These are phyloP conservation scores for Fragilariopsis cylindrus DNA, from an alignment of 108 stramenopile species.

Conservation along the genomic window DNA sequence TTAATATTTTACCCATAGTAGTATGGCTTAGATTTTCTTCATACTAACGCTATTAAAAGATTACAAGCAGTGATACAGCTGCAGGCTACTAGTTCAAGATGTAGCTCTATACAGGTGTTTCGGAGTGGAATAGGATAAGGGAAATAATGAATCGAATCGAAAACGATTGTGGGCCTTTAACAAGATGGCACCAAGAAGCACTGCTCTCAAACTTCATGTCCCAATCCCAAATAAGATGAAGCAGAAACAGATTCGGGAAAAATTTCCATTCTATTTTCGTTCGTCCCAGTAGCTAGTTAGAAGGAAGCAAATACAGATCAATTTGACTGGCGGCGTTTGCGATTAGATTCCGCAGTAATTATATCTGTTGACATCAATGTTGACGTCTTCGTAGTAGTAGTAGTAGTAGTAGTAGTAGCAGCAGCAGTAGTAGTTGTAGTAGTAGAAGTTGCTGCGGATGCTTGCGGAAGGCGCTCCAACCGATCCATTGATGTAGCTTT, in stretches of 20 bases:
- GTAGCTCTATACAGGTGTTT: too few species aligned
- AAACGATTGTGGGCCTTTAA: too few species aligned
- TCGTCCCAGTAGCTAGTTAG: background rate
- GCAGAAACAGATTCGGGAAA: too few species aligned
- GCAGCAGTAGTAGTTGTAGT: background rate
- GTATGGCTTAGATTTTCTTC: too few species aligned
- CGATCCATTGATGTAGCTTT: conserved; percentile 22
- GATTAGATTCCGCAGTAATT: background rate
- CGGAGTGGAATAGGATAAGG: too few species aligned
- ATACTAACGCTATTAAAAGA: too few species aligned
- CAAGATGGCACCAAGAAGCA: too few species aligned
- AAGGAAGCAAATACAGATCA: background rate
- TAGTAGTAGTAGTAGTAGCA: background rate
- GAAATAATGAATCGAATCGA: too few species aligned
- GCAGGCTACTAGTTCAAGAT: too few species aligned
- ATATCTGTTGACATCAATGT: background rate
- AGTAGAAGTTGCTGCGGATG: background rate
- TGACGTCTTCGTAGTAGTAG: background rate
- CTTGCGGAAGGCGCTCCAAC: background rate
- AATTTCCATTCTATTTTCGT: too few species aligned
- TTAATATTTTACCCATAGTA: too few species aligned
- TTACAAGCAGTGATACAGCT: too few species aligned
- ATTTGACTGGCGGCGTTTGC: conserved; percentile 15
- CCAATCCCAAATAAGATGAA: background rate
- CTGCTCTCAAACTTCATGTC: background rate